Percentiles rank a stretch among this genome's conserved stretches.
These are phyloP conservation scores for Ramaria rubella DNA, from an alignment of 768 basidiomycete species.

Conservation along the genomic window DNA sequence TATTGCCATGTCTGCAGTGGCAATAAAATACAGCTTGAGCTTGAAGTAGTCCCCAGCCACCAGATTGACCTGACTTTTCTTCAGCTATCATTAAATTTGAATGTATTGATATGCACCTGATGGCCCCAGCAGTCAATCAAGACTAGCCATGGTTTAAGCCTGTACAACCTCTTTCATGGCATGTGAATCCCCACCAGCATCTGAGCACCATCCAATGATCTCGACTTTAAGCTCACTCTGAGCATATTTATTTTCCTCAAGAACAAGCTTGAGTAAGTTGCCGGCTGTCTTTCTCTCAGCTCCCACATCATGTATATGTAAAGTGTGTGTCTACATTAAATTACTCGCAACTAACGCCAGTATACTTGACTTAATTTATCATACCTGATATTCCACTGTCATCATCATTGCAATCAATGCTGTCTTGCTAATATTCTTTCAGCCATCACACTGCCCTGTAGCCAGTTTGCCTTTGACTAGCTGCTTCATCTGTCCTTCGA, in stretches of 20 bases:
- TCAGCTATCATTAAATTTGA: not conserved
- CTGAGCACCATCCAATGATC: conserved; percentile 10
- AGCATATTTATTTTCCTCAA: conserved; percentile 20
- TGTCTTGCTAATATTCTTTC: conserved; percentile 7
- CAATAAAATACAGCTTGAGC: conserved; percentile 13
- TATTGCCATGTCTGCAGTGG: conserved; percentile 15
- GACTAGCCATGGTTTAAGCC: not conserved
- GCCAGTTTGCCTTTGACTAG: conserved; percentile 7
- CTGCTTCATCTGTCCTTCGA: not conserved
- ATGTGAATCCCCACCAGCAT: conserved; percentile 19
- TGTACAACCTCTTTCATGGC: conserved; percentile 14
- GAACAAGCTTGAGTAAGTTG: conserved; percentile 15
- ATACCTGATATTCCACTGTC: not conserved
- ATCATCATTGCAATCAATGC: not conserved
- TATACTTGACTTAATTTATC: too few relatives aligned
- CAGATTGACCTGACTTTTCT: conserved; percentile 27
- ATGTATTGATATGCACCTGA: conserved; percentile 11
- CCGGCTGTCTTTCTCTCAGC: not conserved
- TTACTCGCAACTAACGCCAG: too few relatives aligned
- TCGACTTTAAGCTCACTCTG: conserved; percentile 15
- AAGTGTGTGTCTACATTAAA: too few relatives aligned
- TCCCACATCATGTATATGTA: not conserved
- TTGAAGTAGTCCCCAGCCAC: conserved; percentile 30
- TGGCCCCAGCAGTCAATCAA: conserved; percentile 17
- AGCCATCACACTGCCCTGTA: conserved; percentile 11